Percentiles rank a stretch among this genome's conserved stretches.
Conservation (phyloP, 2,329 filamentous ascomycete species). For the Zymoseptoria ardabiliae region DNA sequence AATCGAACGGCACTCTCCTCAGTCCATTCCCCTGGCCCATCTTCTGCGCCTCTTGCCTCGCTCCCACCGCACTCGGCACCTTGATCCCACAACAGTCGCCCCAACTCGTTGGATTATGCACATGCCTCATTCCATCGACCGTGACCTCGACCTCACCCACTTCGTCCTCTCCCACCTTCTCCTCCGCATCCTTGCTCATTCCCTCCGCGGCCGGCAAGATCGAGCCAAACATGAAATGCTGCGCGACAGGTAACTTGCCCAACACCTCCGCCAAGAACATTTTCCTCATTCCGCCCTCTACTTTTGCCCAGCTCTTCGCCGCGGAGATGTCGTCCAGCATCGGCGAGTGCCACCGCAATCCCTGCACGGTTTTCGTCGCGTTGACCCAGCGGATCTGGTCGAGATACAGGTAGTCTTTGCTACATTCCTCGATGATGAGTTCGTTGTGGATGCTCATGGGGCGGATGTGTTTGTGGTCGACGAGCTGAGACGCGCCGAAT, state of each 20-base stretch:
- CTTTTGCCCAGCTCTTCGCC: constrained; percentile 82
- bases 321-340: constrained; percentile 98
- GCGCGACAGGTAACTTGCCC: constrained; percentile 92
- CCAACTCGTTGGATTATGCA: constrained; percentile 60
- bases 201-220: constrained; percentile 71
- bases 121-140: constrained; percentile 54
- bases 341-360: constrained; percentile 89
- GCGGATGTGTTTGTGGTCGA: constrained; percentile 58
- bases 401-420: constrained; percentile 77
- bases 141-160: constrained; percentile 56
- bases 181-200: constrained; percentile 63
- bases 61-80: constrained; percentile 87
- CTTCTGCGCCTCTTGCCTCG: constrained; percentile 82
- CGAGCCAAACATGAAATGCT: constrained; percentile 91
- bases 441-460: constrained; percentile 70
- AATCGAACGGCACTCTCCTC: constrained; percentile 78
- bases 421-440: constrained; percentile 78
- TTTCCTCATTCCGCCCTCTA: constrained; percentile 88
- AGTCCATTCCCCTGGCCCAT: constrained; percentile 54
- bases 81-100: constrained; percentile 98
- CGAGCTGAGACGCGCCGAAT: constrained; percentile 43
- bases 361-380: constrained; percentile 90
- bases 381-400: constrained; percentile 93
- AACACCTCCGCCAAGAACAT: constrained; percentile 96
- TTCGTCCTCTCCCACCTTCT: constrained; percentile 42